These are phyloP conservation scores for Geoglossum glabrum DNA, from an alignment of 495 filamentous ascomycete species.

Conservation along the genomic window DNA sequence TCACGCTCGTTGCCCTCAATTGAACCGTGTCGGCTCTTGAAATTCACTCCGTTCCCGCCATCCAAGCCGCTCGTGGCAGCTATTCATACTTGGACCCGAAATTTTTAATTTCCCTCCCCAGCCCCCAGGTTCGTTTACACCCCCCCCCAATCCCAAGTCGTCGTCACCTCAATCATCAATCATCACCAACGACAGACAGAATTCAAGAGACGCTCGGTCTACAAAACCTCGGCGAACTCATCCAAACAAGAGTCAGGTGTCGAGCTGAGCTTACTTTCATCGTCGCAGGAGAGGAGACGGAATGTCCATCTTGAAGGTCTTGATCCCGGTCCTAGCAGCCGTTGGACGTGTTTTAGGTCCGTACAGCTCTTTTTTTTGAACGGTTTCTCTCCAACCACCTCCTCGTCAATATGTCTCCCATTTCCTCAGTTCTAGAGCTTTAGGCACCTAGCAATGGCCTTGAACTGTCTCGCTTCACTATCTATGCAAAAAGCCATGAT, in stretches of 20 bases:
- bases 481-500: background rate
- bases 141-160: background rate
- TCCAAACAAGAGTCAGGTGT: background rate
- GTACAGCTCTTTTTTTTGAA: background rate
- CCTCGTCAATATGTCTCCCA: background rate
- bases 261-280: background rate
- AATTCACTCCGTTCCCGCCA: background rate
- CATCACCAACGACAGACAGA: background rate
- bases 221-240: background rate
- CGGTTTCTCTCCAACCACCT: background rate
- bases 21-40: background rate
- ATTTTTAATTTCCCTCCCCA: background rate
- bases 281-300: background rate
- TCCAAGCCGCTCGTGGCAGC: background rate
- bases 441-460: background rate
- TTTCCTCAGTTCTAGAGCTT: background rate
- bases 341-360: conserved; percentile 1
- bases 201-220: background rate
- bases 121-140: background rate
- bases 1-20: conserved; percentile 4
- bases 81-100: background rate
- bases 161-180: background rate
- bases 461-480: background rate
- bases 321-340: conserved; percentile 1
- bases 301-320: background rate